Evolutionary conservation across 2,329 filamentous ascomycete genomes (phyloP), one percentile per base, ranked within the genome.

Genomic region (Setomelanomma holmii): DNA sequence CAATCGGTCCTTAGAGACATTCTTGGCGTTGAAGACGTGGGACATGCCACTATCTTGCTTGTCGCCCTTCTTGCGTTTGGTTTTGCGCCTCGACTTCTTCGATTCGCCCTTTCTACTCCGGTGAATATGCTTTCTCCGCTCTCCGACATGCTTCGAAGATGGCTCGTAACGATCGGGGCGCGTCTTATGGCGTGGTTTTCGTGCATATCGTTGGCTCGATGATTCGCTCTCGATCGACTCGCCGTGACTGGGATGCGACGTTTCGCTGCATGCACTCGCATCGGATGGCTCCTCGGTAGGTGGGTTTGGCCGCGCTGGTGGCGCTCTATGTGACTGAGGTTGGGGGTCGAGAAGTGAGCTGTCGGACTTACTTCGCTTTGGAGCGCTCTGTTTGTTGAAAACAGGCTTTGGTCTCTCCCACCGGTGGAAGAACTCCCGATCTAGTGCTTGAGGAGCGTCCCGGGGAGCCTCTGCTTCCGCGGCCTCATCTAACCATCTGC

Each of bases 121-220:
- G 45, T 56, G 53, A 46, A 45, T 48, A 54, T 61, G 60, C 45
- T 47, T 58, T 16, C 61, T 58, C 57, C 56, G 62, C 61, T 72
- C 66, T 53, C 64, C 65, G 23, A 52, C 53, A 46, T 53, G 58
- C 49, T 64, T 65, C 27, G 27, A 30, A 30, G 27, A 3, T 30
- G 71, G 65, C 34, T 76, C 73, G 56, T 82, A 82, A 49, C 71
- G 74, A 51, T 81, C 79, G 35, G 71, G 67, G 33, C 74, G 76
- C 20, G 78, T 81, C 66, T 78, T 82, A 65, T 74, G 75, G 48
- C 80, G 75, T 57, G 76, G 68, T 52, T 71, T 75, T 50, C 75
- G 76, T 60, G 75, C 71, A 66, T 79, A 82, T 7, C 50, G 60
- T 36, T 67, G 59, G 47, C 56, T 60, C 17, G 64, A 60, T 27